These are phyloP conservation scores for Austropuccinia psidii DNA, from an alignment of 1,284 basidiomycete species.

Conservation along the genomic window DNA sequence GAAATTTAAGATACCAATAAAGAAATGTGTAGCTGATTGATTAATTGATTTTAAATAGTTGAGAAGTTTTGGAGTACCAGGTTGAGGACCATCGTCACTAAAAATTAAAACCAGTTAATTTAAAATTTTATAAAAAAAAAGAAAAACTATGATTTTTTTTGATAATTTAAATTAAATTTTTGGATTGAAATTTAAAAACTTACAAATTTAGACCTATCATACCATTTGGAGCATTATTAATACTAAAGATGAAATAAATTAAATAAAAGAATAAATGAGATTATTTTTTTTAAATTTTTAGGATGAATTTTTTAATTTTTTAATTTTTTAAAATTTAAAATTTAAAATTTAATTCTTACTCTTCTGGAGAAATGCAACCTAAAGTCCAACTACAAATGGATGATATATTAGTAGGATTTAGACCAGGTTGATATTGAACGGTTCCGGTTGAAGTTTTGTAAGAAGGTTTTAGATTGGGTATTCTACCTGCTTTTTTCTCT, in stretches of 20 bases:
- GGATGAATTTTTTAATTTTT: neutral
- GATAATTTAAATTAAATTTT: neutral
- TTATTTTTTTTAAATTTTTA: neutral
- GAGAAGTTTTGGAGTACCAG: conserved; percentile 50
- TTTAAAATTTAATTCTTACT: neutral
- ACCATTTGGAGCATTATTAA: conserved; percentile 24
- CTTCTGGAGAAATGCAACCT: conserved; percentile 11
- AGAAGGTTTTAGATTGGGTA: conserved; percentile 60
- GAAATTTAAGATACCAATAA: conserved; percentile 61
- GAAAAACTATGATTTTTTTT: neutral
- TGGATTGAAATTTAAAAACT: neutral
- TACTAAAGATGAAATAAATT: neutral
- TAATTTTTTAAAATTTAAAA: neutral
- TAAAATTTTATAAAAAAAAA: neutral
- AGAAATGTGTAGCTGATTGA: conserved; percentile 65
- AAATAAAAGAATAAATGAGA: neutral
- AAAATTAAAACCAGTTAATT: neutral
- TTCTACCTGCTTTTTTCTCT: conserved; percentile 61
- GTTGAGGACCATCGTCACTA: conserved; percentile 36
- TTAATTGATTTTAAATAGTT: conserved; percentile 58
- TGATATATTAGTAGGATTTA: conserved; percentile 25
- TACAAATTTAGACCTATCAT: conserved; percentile 36
- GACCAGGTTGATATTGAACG: conserved; percentile 32
- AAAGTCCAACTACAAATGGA: conserved; percentile 35
- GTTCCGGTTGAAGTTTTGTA: conserved; percentile 40